Percentiles rank a stretch among this genome's conserved stretches.
Evolutionary conservation across 495 filamentous ascomycete genomes (phyloP).

Genomic region (Extremus antarcticus): DNA sequence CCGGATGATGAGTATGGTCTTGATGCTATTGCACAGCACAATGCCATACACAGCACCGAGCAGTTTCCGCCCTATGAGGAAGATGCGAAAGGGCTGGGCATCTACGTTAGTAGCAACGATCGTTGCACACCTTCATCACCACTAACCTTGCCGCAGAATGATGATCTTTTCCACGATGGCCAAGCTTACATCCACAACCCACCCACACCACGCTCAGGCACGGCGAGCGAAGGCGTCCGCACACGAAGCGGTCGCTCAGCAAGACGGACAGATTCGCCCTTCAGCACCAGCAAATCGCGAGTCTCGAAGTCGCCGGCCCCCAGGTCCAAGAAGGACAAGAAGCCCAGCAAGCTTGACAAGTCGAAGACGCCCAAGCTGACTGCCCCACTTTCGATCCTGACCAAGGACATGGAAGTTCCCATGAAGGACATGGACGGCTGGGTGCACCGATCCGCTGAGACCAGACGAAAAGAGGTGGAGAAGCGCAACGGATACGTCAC

Average conservation of each 20-base stretch:
- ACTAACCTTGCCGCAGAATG: not conserved
- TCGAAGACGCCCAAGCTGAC: constrained; percentile 45
- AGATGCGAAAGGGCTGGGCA: constrained; percentile 14
- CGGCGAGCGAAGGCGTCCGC: constrained; percentile 27
- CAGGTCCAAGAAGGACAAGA: constrained; percentile 37
- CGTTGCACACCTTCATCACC: not conserved
- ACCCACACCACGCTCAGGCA: constrained; percentile 31
- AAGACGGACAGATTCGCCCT: constrained; percentile 22
- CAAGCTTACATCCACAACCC: constrained; percentile 24
- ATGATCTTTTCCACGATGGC: not conserved
- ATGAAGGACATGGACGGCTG: constrained; percentile 72
- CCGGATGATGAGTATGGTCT: constrained; percentile 14
- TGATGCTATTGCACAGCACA: constrained; percentile 13
- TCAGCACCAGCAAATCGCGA: constrained; percentile 22
- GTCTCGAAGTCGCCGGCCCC: constrained; percentile 35
- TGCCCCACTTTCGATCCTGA: constrained; percentile 67
- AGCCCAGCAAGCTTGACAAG: constrained; percentile 39
- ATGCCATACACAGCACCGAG: constrained; percentile 10
- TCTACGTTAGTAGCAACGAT: constrained; percentile 7
- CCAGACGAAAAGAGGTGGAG: constrained; percentile 54
- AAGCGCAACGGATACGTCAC: constrained; percentile 69
- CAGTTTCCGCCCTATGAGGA: constrained; percentile 11
- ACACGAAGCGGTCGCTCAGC: constrained; percentile 41
- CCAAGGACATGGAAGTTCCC: constrained; percentile 53
- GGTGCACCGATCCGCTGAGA: constrained; percentile 60